Evolutionary conservation across 805 yeast genomes (phyloP).

Genomic region (Zygotorulaspora chibaensis): DNA sequence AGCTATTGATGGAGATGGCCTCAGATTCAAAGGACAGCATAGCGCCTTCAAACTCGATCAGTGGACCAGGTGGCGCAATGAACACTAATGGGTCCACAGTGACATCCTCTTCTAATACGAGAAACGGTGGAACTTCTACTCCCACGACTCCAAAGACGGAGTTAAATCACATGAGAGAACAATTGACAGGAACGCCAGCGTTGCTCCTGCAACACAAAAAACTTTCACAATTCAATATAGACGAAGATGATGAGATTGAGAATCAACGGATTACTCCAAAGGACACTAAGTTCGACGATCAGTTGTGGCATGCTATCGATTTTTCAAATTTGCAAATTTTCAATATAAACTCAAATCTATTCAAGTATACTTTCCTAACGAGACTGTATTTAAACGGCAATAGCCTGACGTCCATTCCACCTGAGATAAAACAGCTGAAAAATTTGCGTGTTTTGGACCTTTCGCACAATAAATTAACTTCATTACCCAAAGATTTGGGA

Average conservation of each 20-base stretch:
- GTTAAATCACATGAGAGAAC: conserved; percentile 23
- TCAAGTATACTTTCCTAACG: conserved; percentile 79
- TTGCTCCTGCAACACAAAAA: conserved; percentile 39
- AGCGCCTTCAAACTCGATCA: not conserved
- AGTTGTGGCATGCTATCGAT: conserved; percentile 92
- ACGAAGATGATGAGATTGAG: conserved; percentile 53
- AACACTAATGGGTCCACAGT: conserved; percentile 14
- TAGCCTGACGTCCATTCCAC: conserved; percentile 63
- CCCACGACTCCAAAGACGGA: conserved; percentile 34
- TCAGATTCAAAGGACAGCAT: conserved; percentile 12
- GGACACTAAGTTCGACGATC: conserved; percentile 47
- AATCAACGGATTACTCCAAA: conserved; percentile 22
- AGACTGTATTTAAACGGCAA: conserved; percentile 86
- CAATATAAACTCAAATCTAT: conserved; percentile 65
- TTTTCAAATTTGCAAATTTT: conserved; percentile 83
- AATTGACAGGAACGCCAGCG: conserved; percentile 26
- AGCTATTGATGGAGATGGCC: conserved; percentile 32
- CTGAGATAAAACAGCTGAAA: conserved; percentile 59
- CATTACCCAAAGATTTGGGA: conserved; percentile 83
- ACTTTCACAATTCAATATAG: conserved; percentile 38
- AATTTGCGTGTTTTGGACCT: conserved; percentile 80
- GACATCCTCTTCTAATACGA: conserved; percentile 13
- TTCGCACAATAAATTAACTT: conserved; percentile 66
- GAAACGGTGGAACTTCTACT: conserved; percentile 29
- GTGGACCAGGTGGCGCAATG: conserved; percentile 3